Evolutionary conservation across 768 basidiomycete genomes (phyloP).

Genomic region (Leccinum barrowsii): DNA sequence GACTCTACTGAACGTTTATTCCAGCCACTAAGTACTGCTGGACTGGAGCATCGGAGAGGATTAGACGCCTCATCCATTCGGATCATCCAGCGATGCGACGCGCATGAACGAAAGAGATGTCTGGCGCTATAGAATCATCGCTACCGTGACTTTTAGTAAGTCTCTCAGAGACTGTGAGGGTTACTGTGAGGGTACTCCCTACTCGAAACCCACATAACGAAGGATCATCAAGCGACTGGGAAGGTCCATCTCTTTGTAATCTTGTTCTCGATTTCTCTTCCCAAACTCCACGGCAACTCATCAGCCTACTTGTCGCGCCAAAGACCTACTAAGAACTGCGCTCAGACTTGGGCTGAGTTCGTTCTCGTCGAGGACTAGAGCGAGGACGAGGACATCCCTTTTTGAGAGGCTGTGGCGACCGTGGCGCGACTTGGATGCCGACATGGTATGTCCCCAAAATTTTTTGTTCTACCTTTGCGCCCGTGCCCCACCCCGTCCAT

Average conservation of each 20-base stretch:
- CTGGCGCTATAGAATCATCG: background rate
- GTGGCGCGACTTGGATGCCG: background rate
- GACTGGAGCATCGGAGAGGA: too few relatives aligned
- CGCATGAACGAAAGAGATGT: background rate
- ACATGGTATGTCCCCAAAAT: background rate
- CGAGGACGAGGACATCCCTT: background rate
- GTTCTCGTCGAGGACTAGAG: background rate
- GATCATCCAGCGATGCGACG: too few relatives aligned
- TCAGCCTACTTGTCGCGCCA: background rate
- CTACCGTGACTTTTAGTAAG: background rate
- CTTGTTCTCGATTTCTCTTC: background rate
- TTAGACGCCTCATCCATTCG: background rate
- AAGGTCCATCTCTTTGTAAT: background rate
- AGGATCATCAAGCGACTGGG: background rate
- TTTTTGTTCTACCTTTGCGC: background rate
- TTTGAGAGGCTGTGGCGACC: background rate
- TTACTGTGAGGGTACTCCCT: background rate
- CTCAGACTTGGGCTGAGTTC: background rate
- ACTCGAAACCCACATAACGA: background rate
- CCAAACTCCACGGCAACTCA: background rate
- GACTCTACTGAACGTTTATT: too few relatives aligned
- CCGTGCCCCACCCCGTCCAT: background rate
- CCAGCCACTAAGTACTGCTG: too few relatives aligned
- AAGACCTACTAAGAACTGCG: background rate
- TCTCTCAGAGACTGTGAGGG: background rate